These are phyloP conservation scores for Kitagawia praeruptora DNA, from an alignment of 129 eudicot genomes.

Conservation along the genomic window DNA sequence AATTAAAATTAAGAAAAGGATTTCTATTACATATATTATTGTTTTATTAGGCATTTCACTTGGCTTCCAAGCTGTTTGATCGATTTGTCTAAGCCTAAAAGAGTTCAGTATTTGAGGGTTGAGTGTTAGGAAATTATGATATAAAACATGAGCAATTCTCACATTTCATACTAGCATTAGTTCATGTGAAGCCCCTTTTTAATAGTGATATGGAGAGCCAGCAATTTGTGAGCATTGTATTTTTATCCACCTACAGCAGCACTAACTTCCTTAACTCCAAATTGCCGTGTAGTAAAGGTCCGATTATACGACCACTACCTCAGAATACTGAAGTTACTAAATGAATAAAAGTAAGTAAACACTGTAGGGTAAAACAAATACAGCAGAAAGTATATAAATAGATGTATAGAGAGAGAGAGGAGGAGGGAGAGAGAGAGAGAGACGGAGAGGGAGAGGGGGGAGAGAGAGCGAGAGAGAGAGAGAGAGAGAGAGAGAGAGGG, in stretches of 20 bases:
- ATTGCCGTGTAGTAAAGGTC: too few species aligned
- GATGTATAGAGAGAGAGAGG: background rate
- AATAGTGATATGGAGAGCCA: background rate
- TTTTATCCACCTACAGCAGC: background rate
- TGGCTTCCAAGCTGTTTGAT: background rate
- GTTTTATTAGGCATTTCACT: background rate
- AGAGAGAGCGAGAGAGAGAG: background rate
- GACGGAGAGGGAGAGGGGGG: background rate
- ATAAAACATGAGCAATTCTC: background rate
- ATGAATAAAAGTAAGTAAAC: too few species aligned
- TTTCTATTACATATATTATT: background rate
- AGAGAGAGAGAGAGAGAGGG: background rate
- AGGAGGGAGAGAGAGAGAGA: background rate
- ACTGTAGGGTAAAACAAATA: background rate
- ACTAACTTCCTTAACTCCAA: too few species aligned
- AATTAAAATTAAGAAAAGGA: too few species aligned
- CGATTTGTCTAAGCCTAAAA: background rate
- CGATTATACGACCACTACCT: too few species aligned
- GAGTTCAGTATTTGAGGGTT: background rate
- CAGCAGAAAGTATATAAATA: background rate
- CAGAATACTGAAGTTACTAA: too few species aligned
- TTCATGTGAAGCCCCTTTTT: too few species aligned
- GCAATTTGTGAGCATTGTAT: background rate
- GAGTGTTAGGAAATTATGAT: background rate
- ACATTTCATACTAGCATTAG: background rate